Conservation (phyloP, 2,329 filamentous ascomycete species). For the Calonectria pteridis region DNA sequence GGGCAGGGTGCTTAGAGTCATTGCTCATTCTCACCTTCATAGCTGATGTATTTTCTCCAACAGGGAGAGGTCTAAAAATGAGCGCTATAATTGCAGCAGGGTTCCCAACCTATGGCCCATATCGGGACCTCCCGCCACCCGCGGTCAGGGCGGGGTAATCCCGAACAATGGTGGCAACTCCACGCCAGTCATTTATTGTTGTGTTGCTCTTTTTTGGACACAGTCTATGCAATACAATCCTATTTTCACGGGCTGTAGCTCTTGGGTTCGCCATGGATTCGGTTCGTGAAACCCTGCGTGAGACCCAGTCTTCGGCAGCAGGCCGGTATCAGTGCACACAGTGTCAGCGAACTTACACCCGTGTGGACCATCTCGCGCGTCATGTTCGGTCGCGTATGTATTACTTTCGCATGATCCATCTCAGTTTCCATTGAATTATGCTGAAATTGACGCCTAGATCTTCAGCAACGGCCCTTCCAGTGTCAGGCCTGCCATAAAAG, state of each 20-base stretch:
- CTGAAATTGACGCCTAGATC: neutral
- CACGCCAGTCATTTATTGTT: neutral
- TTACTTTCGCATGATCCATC: no score
- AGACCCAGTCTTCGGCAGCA: neutral
- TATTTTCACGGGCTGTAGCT: neutral
- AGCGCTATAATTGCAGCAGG: neutral
- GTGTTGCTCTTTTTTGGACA: neutral
- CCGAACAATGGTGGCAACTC: neutral
- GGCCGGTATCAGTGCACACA: neutral
- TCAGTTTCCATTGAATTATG: neutral
- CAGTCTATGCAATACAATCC: neutral
- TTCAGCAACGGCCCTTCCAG: neutral
- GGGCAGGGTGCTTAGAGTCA: neutral
- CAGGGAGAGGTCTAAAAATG: neutral
- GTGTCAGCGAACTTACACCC: neutral
- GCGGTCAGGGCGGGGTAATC: neutral
- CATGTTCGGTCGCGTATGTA: conserved; percentile 3
- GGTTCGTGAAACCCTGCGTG: neutral
- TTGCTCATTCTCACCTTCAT: neutral
- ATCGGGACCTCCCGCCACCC: neutral
- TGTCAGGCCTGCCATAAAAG: neutral
- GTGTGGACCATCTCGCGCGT: neutral
- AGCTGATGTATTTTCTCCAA: neutral
- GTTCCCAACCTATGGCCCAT: neutral
- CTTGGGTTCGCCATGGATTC: neutral